These are phyloP conservation scores for Limnanthes douglasii DNA, from an alignment of 345 rosid species.

Conservation along the genomic window DNA sequence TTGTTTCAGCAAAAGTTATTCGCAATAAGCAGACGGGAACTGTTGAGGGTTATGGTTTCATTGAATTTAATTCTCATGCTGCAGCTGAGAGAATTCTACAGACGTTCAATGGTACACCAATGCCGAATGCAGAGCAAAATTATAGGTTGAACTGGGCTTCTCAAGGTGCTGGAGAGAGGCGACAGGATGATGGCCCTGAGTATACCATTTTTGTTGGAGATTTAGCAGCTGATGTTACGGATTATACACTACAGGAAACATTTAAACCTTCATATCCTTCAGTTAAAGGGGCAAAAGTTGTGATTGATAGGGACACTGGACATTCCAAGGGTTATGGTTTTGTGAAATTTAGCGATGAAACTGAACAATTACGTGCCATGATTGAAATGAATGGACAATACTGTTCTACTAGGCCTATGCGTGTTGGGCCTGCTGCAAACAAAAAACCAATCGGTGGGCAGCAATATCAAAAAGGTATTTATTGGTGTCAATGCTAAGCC, in stretches of 20 bases:
- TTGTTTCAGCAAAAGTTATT: slow-evolving; percentile 69
- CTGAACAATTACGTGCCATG: slow-evolving; percentile 77
- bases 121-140: slow-evolving; percentile 69
- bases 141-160: slow-evolving; percentile 91
- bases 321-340: slow-evolving; percentile 96
- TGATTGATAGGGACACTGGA: slow-evolving; percentile 80
- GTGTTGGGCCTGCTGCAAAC: slow-evolving; percentile 83
- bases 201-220: slow-evolving; percentile 86
- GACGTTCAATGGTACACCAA: slow-evolving; percentile 56
- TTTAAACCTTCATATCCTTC: slow-evolving; percentile 49
- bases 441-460: slow-evolving; percentile 52
- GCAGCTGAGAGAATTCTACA: slow-evolving; percentile 77
- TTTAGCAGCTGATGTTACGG: slow-evolving; percentile 84
- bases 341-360: slow-evolving; percentile 81
- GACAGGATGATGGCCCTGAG: slow-evolving; percentile 76
- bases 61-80: slow-evolving; percentile 52
- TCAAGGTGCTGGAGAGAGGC: slow-evolving; percentile 77
- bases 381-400: slow-evolving; percentile 83
- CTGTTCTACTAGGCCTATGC: slow-evolving; percentile 86
- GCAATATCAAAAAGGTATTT: slow-evolving; percentile 65
- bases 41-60: slow-evolving; percentile 85
- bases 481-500: background rate
- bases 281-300: slow-evolving; percentile 86
- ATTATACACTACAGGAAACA: slow-evolving; percentile 57
- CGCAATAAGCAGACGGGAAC: slow-evolving; percentile 56